Base-by-base conservation (phyloP, 768 basidiomycete genomes). In the Scleroderma citrinum region DNA sequence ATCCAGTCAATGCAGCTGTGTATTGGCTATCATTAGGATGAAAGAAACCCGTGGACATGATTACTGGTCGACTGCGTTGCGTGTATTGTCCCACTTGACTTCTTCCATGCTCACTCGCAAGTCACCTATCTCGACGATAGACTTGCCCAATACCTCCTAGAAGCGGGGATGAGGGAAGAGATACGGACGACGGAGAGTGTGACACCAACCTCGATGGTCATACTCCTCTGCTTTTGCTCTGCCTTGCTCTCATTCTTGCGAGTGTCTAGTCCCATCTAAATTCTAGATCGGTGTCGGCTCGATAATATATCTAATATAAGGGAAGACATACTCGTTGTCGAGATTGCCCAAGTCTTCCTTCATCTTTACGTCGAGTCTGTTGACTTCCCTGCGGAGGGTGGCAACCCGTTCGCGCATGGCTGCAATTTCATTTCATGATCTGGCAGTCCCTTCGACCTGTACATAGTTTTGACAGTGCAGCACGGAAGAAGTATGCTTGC, bases 401-500 rank as follows among this genome's bases (percentile, higher is more conserved):
- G 81, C 69, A 3, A 85, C 82, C 31, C 85, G 73, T 0, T 89
- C 76, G n/a, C 83, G 76, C 50, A 97, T 80, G n/a, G 85, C 74
- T 12, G 90, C 81, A 35, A 81, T 83, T 59, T 95, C 93, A 56
- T 91, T 96, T 51, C 87, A 80, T 3, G 87, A 84, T 44, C 78
- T 80, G 59, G 91, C 80, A 4, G 85, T 83, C 24, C 90, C 78
- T 61, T 96, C 94, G 4, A 87, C 86, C n/a, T 91, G 78, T n/a
- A n/a, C n/a, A n/a, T 41, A 95, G 72, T 64, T 98, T 93, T 2
- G 89, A 89, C 32, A 98, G 67, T 0, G 95, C 96, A 17, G 96
- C 96, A 40, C 85, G 83, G 68, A 96, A 96, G 29, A 97, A 73
- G 65, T 97, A 97, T 16, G 93, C 93, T 84, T 94, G 90, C 92